Percentiles rank a stretch among this genome's conserved stretches.
phyloP scores from a whole-genome alignment of 768 basidiomycete species.

The Fomitopsis pulvina region DNA sequence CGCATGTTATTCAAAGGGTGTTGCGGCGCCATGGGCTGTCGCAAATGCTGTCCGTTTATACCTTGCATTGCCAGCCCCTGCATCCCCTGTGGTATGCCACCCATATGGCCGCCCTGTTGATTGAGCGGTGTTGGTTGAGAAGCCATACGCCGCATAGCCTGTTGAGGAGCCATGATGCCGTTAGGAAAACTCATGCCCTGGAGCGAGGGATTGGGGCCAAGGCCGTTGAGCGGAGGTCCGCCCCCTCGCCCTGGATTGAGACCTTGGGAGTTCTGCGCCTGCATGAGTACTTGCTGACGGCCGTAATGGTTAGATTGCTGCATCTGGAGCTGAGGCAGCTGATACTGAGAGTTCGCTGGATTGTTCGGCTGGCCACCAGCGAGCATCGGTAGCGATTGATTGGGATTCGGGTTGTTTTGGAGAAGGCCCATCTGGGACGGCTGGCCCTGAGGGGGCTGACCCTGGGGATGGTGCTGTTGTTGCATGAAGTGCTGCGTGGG shows the following conservation, averaged over 20 bases:
- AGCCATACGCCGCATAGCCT: slow-evolving; percentile 43
- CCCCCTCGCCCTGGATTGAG: slow-evolving; percentile 24
- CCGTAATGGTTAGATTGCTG: slow-evolving; percentile 10
- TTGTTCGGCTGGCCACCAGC: slow-evolving; percentile 18
- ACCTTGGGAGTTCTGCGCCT: slow-evolving; percentile 32
- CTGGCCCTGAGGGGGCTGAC: slow-evolving; percentile 30
- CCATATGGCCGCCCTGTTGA: slow-evolving; percentile 28
- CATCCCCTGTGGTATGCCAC: slow-evolving; percentile 32
- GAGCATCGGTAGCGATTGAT: slow-evolving; percentile 25
- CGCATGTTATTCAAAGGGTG: slow-evolving; percentile 12
- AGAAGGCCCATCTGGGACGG: slow-evolving; percentile 33
- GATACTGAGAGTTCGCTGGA: slow-evolving; percentile 1
- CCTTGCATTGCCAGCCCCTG: slow-evolving; percentile 29
- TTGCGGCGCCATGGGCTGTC: slow-evolving; percentile 27
- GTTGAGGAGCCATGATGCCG: slow-evolving; percentile 35
- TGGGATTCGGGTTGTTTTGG: slow-evolving; percentile 20
- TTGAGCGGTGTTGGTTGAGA: slow-evolving; percentile 45
- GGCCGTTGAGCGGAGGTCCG: slow-evolving; percentile 27
- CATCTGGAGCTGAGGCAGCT: slow-evolving; percentile 21
- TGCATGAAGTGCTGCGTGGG: slow-evolving; percentile 29
- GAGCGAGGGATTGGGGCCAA: slow-evolving; percentile 28
- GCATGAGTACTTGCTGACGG: slow-evolving; percentile 18
- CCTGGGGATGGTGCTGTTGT: slow-evolving; percentile 32
- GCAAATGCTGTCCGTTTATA: slow-evolving; percentile 34
- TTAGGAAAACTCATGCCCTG: slow-evolving; percentile 36